phyloP scores from a whole-genome alignment of 306 rosid genomes.

The Prunus kanzakura region DNA sequence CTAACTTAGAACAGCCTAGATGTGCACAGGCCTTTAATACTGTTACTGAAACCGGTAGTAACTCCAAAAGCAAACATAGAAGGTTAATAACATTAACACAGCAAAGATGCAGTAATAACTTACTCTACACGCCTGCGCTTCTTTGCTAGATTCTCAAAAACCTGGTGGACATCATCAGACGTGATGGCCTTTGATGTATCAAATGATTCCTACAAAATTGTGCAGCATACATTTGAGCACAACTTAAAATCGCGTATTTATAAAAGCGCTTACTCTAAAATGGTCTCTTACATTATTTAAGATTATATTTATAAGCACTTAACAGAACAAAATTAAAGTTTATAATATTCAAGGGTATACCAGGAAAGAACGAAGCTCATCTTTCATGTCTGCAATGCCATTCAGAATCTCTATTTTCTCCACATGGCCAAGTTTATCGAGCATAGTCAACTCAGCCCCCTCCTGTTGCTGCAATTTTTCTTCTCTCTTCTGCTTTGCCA shows the following conservation, averaged over 20 bases:
- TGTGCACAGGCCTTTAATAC: constrained; percentile 13
- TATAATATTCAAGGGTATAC: constrained; percentile 33
- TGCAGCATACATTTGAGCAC: constrained; percentile 15
- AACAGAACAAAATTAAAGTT: constrained; percentile 1
- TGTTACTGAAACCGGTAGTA: constrained; percentile 18
- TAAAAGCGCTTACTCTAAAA: background rate
- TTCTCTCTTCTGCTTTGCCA: constrained; percentile 80
- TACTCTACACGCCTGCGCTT: constrained; percentile 83
- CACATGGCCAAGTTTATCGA: constrained; percentile 79
- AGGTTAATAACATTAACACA: constrained; percentile 17
- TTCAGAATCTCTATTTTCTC: constrained; percentile 89
- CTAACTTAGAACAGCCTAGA: constrained; percentile 28
- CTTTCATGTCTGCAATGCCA: constrained; percentile 94
- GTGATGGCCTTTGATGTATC: constrained; percentile 88
- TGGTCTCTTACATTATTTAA: background rate
- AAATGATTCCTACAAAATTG: constrained; percentile 64
- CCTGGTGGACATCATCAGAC: constrained; percentile 78
- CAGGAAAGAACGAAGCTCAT: constrained; percentile 81
- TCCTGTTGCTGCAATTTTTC: constrained; percentile 77
- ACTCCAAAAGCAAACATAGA: constrained; percentile 17
- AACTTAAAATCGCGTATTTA: constrained; percentile 7
- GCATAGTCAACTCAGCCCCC: constrained; percentile 64
- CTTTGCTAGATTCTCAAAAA: constrained; percentile 79
- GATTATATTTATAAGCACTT: background rate
- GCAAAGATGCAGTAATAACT: constrained; percentile 28